Conservation (phyloP, 257 asterid genomes). For the Scutellaria minor region DNA sequence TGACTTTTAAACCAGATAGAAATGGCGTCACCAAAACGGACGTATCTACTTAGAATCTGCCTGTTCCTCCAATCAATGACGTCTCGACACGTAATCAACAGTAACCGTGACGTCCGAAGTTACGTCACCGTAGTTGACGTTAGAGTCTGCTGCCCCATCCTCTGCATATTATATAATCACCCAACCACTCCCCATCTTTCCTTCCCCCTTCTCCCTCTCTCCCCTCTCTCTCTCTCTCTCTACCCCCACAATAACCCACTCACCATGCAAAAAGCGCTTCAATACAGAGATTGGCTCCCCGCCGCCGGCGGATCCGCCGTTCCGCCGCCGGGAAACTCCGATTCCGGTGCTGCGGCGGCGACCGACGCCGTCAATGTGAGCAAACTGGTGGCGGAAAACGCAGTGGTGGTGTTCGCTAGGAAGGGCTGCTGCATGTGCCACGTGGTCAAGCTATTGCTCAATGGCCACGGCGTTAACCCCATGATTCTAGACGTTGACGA, state of each 20-base stretch:
- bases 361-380: slow-evolving; percentile 17
- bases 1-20: slow-evolving; percentile 13
- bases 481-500: slow-evolving; percentile 54
- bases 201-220: background rate
- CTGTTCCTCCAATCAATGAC: slow-evolving; percentile 15
- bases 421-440: slow-evolving; percentile 88
- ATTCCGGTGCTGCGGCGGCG: slow-evolving; percentile 2
- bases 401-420: slow-evolving; percentile 67
- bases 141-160: slow-evolving; percentile 25
- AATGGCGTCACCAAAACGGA: slow-evolving; percentile 26
- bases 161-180: slow-evolving; percentile 21
- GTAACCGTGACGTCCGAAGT: slow-evolving; percentile 38
- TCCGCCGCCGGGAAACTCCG: slow-evolving; percentile 19
- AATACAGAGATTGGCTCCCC: slow-evolving; percentile 39
- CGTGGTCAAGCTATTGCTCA: slow-evolving; percentile 66
- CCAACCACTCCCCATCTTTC: slow-evolving; percentile 10
- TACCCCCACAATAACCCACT: background rate
- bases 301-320: slow-evolving; percentile 31
- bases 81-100: slow-evolving; percentile 35
- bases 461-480: slow-evolving; percentile 79
- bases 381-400: slow-evolving; percentile 61
- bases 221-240: background rate
- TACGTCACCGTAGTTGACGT: slow-evolving; percentile 52
- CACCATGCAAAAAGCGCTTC: slow-evolving; percentile 62
- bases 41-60: slow-evolving; percentile 30